Evolutionary conservation across 495 filamentous ascomycete species (phyloP).

Genomic region (Podospora pseudopauciseta): DNA sequence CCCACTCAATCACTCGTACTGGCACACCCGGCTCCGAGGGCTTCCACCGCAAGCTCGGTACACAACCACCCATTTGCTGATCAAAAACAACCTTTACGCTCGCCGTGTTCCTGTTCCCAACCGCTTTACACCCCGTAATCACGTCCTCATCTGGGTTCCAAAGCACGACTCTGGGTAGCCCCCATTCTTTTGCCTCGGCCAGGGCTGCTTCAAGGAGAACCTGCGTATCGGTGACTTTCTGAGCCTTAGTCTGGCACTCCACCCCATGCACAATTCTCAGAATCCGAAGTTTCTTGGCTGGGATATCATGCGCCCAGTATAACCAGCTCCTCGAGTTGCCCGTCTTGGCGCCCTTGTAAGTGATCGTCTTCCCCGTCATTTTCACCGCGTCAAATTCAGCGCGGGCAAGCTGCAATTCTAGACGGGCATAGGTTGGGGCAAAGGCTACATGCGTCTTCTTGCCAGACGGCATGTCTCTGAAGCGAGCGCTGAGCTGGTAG

Average conservation of each 20-base stretch:
- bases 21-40: constrained; percentile 32
- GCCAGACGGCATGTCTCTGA: constrained; percentile 20
- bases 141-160: constrained; percentile 45
- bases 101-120: constrained; percentile 39
- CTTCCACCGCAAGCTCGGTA: constrained; percentile 49
- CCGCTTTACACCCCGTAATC: constrained; percentile 29
- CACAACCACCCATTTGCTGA: constrained; percentile 40
- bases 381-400: constrained; percentile 69
- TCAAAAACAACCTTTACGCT: constrained; percentile 37
- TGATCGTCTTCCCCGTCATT: constrained; percentile 42
- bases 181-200: constrained; percentile 40
- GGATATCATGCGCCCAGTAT: constrained; percentile 49
- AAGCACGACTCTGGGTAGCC: constrained; percentile 37
- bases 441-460: constrained; percentile 58
- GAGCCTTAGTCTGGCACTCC: constrained; percentile 19
- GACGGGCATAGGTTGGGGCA: constrained; percentile 63
- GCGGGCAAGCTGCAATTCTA: constrained; percentile 77
- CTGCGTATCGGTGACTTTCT: constrained; percentile 55
- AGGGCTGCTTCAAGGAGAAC: constrained; percentile 42
- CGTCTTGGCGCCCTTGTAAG: constrained; percentile 56
- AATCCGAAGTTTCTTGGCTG: constrained; percentile 67
- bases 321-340: constrained; percentile 62
- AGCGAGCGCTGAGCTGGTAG: constrained; percentile 35
- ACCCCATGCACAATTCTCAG: constrained; percentile 65
- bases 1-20: constrained; percentile 61